Evolutionary conservation across 2,329 filamentous ascomycete species (phyloP).

Genomic region (Fusarium duplospermum): DNA sequence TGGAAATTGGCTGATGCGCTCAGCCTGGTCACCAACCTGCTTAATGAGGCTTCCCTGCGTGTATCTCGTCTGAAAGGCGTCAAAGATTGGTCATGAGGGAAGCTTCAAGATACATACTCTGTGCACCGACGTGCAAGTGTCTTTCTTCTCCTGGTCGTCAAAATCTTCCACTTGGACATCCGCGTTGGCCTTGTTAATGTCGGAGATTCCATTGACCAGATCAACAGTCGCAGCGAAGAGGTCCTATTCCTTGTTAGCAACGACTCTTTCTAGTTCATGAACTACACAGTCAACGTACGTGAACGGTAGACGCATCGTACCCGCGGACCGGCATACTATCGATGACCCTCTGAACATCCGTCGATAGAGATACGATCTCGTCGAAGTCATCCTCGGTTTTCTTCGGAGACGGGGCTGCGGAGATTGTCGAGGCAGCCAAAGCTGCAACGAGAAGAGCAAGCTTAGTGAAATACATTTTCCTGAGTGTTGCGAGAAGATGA

Average conservation of each 20-base stretch:
- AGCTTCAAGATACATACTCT: not conserved
- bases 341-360: not conserved
- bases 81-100: not conserved
- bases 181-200: not conserved
- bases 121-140: not conserved
- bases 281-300: not conserved
- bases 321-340: not conserved
- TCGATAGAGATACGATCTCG: not conserved
- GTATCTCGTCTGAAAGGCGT: not conserved
- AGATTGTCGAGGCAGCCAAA: not conserved
- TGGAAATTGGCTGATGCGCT: not conserved
- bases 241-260: not conserved
- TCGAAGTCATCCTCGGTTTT: not conserved
- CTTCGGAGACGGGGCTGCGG: not conserved
- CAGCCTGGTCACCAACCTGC: not conserved
- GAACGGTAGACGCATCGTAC: not conserved
- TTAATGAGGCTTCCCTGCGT: not conserved
- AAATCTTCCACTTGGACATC: not conserved
- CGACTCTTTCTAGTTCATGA: not conserved
- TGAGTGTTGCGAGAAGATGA: not conserved
- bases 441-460: not conserved
- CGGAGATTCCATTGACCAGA: not conserved
- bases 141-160: not conserved
- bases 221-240: not conserved
- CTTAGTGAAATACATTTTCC: not conserved